Base-by-base conservation (phyloP, 306 rosid species). In the Inga oerstediana region DNA sequence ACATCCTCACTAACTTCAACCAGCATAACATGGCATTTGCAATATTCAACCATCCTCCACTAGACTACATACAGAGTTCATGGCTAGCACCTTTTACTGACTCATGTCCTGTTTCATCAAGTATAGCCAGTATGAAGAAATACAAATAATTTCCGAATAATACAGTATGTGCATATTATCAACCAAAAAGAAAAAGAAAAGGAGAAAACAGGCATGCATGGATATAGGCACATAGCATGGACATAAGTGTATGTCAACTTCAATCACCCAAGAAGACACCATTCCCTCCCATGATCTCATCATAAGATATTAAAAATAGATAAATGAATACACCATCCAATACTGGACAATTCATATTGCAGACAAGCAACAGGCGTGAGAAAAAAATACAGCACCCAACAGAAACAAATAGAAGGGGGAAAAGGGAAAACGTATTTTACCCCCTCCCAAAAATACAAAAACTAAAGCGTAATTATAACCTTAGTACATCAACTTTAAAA, bases 291-390 rank as follows among this genome's bases (percentile, higher is more conserved):
- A 51, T 67, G 65, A 59, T n/a, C 61, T 20, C 61, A 54, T 54
- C 24, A 72, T 22, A 71, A 83, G 76, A 65, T 30, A 74, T 74
- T 66, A 32, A 81, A 80, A 72, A 77, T 24, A 67, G 69, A 85
- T 59, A 16, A 79, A 6, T 73, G 22, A 80, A 30, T 35, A 76
- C 82, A 76, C 35, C 75, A 32, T 43, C 59, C 65, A 76, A 71
- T 19, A 66, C 20, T 76, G 43, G 81, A 72, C 39, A 79, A 64
- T 49, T 43, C 73, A 76, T 74, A 72, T 69, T 67, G 41, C 74
- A 73, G 49, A 76, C 79, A 65, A 67, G 64, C 72, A 86, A 84
- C 39, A 59, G 39, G 74, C 30, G 35, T 3, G 46, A 65, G 65
- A 76, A 66, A 71, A 66, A 70, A 37, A 41, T 77, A 72, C 39